Base-by-base conservation (phyloP, 441 rosid species). In the Pelargonium citronellum region DNA sequence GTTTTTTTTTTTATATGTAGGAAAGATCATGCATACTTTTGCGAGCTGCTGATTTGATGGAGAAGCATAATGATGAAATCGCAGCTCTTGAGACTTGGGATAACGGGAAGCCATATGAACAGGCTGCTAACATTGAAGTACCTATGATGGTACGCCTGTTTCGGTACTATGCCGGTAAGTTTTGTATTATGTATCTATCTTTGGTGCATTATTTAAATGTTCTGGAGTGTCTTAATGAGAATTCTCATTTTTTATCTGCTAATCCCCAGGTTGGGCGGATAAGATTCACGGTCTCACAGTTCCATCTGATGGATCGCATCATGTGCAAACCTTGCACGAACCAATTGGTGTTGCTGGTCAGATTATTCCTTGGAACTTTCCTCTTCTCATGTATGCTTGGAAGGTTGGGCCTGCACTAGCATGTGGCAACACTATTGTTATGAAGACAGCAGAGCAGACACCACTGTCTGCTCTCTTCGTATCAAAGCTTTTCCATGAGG, bases 101-200 rank as follows among this genome's bases (percentile, higher is more conserved):
- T 70, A 87, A 81, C 75, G 99, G 99, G 71, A 94, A 94, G 84
- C 86, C 90, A 71, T 83, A 80, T 72, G 85, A 83, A 74, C 97
- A 91, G 73, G 69, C 96, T 43, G 75, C 74, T n/a, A 80, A 77
- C 53, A 4, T 79, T 2, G 99, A 94, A 74, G n/a, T 91, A 39
- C 99, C 99, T 3, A 69, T 80, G 86, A 37, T 90, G 63, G 63
- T 57, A 24, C 63, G 63, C 63, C 1, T 57, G 22, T 57, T 57
- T 57, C 63, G 63, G 7, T 57, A 57, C 63, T 57, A 57, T 57
- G 63, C 63, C 1, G 63, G 63, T 57, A 8, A 57, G 30, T 57
- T 19, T 15, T 17, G 19, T 55, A 16, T 3, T 47, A 3, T 55
- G 61, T n/a, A n/a, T n/a, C n/a, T 17, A 13, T 4, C 20, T 55